Evolutionary conservation across 2,329 filamentous ascomycete genomes (phyloP).

Genomic region (Fusarium pseudocircinatum): DNA sequence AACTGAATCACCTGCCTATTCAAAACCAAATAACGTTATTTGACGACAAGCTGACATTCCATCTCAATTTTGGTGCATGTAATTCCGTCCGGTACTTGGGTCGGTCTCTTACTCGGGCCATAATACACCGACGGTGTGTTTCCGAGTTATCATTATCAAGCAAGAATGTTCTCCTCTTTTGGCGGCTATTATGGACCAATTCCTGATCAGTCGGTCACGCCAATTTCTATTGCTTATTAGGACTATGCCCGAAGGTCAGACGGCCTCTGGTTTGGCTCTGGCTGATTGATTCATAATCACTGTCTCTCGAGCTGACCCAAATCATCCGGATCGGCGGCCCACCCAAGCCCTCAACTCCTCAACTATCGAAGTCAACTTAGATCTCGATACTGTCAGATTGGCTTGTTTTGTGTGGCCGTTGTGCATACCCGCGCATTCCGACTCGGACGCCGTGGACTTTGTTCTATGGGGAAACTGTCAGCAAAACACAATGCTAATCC

Average conservation of each 20-base stretch:
- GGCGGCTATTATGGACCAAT: conserved; percentile 1
- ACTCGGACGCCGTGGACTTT: conserved; percentile 17
- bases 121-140: not conserved
- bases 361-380: not conserved
- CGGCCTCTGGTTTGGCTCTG: not conserved
- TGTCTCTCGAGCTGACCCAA: conserved; percentile 6
- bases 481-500: conserved; percentile 1
- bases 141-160: conserved; percentile 14
- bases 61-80: conserved; percentile 13
- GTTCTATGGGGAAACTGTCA: conserved; percentile 11
- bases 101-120: not conserved
- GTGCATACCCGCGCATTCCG: conserved; percentile 27
- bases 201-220: not conserved
- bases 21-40: conserved; percentile 11
- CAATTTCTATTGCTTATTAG: not conserved
- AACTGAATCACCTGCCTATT: conserved; percentile 28
- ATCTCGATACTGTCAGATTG: conserved; percentile 30
- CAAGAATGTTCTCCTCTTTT: not conserved
- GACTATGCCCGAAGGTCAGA: conserved; percentile 8
- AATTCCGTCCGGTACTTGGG: not conserved
- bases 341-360: conserved; percentile 14
- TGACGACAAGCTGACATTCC: conserved; percentile 22
- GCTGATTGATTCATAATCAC: conserved; percentile 23
- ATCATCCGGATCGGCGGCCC: conserved; percentile 5
- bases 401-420: not conserved